A percentile compares a stretch with the other conserved stretches of the same genome.
These are phyloP conservation scores for Myxozyma neglecta DNA, from an alignment of 805 yeast species.

Conservation along the genomic window DNA sequence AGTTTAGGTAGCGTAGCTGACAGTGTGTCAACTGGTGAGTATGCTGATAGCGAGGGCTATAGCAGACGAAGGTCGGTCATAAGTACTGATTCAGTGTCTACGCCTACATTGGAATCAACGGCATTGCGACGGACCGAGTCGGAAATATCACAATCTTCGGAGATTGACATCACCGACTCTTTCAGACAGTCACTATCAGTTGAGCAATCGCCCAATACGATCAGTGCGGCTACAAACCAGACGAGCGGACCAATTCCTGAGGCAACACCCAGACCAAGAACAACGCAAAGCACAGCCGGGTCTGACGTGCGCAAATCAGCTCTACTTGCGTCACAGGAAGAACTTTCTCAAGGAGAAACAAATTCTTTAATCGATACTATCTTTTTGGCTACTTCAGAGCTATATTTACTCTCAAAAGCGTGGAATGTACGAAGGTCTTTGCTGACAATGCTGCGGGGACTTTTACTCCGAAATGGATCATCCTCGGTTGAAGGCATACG, in stretches of 20 bases:
- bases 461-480: slow-evolving; percentile 30
- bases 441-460: slow-evolving; percentile 32
- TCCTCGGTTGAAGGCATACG: slow-evolving; percentile 33
- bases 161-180: slow-evolving; percentile 4
- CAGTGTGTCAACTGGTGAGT: slow-evolving; percentile 1
- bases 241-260: not conserved
- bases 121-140: slow-evolving; percentile 6
- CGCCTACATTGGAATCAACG: not conserved
- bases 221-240: too few species aligned
- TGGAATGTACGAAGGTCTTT: slow-evolving; percentile 34
- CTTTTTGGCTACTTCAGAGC: slow-evolving; percentile 31
- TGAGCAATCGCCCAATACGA: not conserved
- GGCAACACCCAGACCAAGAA: not conserved
- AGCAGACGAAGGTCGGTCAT: not conserved
- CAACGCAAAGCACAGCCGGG: not conserved
- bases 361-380: slow-evolving; percentile 29
- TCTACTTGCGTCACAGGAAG: slow-evolving; percentile 10
- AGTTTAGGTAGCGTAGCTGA: slow-evolving; percentile 16
- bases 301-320: slow-evolving; percentile 13
- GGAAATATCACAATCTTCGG: slow-evolving; percentile 4
- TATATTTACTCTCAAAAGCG: slow-evolving; percentile 32
- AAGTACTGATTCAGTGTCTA: slow-evolving; percentile 3
- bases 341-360: slow-evolving; percentile 24
- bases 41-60: slow-evolving; percentile 5
- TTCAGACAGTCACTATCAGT: slow-evolving; percentile 2